phyloP scores from a whole-genome alignment of 148 eudicot species.

The Tetragonia tetragonoides region DNA sequence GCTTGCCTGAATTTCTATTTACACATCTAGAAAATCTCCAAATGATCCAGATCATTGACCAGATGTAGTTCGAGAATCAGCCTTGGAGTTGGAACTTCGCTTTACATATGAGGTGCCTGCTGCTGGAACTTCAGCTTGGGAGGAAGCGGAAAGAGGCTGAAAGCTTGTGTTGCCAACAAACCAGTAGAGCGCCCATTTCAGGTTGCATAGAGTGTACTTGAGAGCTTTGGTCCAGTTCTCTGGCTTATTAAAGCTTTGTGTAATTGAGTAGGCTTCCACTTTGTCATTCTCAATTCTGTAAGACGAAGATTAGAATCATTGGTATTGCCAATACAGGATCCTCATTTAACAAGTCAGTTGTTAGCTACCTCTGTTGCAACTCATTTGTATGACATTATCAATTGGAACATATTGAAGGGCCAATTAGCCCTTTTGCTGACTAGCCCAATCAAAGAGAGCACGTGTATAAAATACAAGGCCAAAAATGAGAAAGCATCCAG shows the following conservation, averaged over 20 bases:
- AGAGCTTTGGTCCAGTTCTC: constrained; percentile 99
- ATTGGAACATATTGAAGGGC: no score
- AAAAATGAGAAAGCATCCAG: no score
- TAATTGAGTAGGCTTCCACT: constrained; percentile 85
- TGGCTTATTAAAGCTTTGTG: constrained; percentile 93
- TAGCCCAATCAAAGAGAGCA: no score
- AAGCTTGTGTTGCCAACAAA: constrained; percentile 92
- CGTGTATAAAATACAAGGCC: no score
- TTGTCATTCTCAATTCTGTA: constrained; percentile 84
- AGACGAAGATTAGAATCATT: constrained; percentile 3
- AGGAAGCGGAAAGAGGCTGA: constrained; percentile 69
- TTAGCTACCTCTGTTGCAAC: no score
- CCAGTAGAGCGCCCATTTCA: constrained; percentile 99
- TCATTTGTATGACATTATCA: no score
- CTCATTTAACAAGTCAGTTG: no score
- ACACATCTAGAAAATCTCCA: not conserved
- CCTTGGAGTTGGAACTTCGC: constrained; percentile 35
- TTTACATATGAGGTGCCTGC: constrained; percentile 53
- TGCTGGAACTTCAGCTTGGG: constrained; percentile 52
- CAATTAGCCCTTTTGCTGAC: no score
- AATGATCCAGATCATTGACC: not conserved
- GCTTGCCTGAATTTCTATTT: not conserved
- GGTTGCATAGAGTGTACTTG: constrained; percentile 88
- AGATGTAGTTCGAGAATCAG: constrained; percentile 20
- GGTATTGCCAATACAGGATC: not conserved